Evolutionary conservation across 2,329 filamentous ascomycete genomes (phyloP).

Genomic region (Aspergillus melleus): DNA sequence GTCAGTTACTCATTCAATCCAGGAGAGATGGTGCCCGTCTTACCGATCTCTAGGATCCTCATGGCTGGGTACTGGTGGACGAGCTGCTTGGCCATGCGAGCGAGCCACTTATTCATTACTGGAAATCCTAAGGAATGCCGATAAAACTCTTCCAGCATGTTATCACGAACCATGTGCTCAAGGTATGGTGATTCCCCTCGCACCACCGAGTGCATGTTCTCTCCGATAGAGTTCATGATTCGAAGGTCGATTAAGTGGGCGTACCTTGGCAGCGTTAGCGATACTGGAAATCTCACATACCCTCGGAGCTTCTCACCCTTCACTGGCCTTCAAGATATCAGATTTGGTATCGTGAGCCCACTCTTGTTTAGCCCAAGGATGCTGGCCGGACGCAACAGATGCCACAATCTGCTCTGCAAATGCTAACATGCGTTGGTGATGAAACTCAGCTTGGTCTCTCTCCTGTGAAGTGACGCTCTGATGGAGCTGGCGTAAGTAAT

Average conservation of each 20-base stretch:
- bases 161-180: conserved; percentile 37
- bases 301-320: not conserved
- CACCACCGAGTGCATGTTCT: conserved; percentile 9
- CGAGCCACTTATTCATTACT: conserved; percentile 21
- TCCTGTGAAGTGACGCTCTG: not conserved
- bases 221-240: conserved; percentile 12
- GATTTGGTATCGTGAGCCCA: not conserved
- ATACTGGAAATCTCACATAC: not conserved
- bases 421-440: not conserved
- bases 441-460: not conserved
- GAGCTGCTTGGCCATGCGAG: conserved; percentile 32
- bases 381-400: not conserved
- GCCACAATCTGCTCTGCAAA: not conserved
- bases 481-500: not conserved
- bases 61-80: conserved; percentile 39
- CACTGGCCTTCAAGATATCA: not conserved
- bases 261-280: not conserved
- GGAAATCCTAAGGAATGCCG: conserved; percentile 19
- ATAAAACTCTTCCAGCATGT: conserved; percentile 40
- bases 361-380: not conserved
- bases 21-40: not conserved
- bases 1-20: not conserved
- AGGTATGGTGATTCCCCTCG: conserved; percentile 35
- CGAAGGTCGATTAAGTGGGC: not conserved
- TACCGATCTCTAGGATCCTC: conserved; percentile 38